Evolutionary conservation across 1,139 yeast species (phyloP).

Genomic region (Saccharomycopsis hybrid): DNA sequence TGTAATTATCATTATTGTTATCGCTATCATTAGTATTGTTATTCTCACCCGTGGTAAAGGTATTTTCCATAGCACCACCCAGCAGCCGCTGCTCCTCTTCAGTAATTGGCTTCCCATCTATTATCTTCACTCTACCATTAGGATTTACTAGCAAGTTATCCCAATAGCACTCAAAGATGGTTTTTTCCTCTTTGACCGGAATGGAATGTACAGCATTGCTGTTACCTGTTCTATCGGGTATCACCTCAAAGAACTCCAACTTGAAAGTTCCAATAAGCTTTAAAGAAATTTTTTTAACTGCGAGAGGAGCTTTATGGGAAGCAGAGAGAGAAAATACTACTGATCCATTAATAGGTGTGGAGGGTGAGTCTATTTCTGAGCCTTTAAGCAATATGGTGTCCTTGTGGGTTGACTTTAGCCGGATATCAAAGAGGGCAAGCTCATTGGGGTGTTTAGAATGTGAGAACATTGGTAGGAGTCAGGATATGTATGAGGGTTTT

Average conservation of each 20-base stretch:
- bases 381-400: conserved; percentile 52
- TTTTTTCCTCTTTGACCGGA: conserved; percentile 40
- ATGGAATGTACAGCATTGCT: conserved; percentile 30
- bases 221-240: conserved; percentile 32
- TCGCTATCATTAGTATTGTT: neutral
- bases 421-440: conserved; percentile 21
- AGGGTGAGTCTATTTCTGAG: conserved; percentile 50
- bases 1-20: too few relatives aligned
- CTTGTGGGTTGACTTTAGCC: conserved; percentile 46
- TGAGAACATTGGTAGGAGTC: too few relatives aligned
- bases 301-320: conserved; percentile 32
- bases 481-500: too few relatives aligned
- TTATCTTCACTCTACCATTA: conserved; percentile 37
- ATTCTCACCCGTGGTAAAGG: neutral
- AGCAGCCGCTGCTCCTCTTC: too few relatives aligned
- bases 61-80: too few relatives aligned
- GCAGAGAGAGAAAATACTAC: conserved; percentile 50
- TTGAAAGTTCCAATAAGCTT: conserved; percentile 47
- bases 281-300: conserved; percentile 42
- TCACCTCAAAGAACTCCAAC: conserved; percentile 44
- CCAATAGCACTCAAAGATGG: conserved; percentile 53
- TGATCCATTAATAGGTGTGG: conserved; percentile 47
- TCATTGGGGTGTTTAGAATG: neutral
- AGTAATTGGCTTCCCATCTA: neutral
- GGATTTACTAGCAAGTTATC: conserved; percentile 45